Evolutionary conservation across 306 rosid species (phyloP).

Genomic region (Nissolia schottii): DNA sequence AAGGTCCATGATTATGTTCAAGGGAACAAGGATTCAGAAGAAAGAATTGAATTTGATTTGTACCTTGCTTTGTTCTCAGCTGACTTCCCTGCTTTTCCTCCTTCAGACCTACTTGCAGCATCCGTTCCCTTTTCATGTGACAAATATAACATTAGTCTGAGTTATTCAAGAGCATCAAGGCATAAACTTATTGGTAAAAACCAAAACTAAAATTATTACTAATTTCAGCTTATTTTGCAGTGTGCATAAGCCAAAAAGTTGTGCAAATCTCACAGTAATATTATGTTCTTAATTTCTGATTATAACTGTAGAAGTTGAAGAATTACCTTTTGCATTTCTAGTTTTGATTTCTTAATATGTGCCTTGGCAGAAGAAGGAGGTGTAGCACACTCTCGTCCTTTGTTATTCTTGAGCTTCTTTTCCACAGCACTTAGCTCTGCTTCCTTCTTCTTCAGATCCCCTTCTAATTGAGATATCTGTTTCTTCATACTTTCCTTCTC

Average conservation of each 20-base stretch:
- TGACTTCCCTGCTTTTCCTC: slow-evolving; percentile 20
- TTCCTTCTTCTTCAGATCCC: slow-evolving; percentile 63
- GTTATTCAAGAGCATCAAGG: background rate
- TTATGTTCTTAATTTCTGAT: slow-evolving; percentile 1
- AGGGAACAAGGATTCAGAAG: background rate
- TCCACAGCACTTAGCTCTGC: slow-evolving; percentile 39
- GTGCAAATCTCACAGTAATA: background rate
- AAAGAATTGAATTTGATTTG: slow-evolving; percentile 15
- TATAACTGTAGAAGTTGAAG: slow-evolving; percentile 1
- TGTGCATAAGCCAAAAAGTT: background rate
- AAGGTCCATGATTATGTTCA: background rate
- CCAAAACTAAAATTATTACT: background rate
- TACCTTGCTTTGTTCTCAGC: slow-evolving; percentile 47
- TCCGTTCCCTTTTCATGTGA: slow-evolving; percentile 33
- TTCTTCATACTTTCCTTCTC: slow-evolving; percentile 61
- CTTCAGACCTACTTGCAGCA: slow-evolving; percentile 27
- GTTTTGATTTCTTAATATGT: slow-evolving; percentile 30
- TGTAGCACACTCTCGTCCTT: slow-evolving; percentile 27
- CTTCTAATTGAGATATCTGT: slow-evolving; percentile 51
- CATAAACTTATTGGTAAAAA: background rate
- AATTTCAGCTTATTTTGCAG: background rate
- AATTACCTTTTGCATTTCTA: slow-evolving; percentile 48
- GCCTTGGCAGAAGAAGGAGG: slow-evolving; percentile 18
- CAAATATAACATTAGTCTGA: slow-evolving; percentile 1
- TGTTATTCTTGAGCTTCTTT: slow-evolving; percentile 51